A percentile compares a stretch with the other conserved stretches of the same genome.
Evolutionary conservation across 352 stramenopile genomes (phyloP).

Genomic region (Phytophthora meadii): DNA sequence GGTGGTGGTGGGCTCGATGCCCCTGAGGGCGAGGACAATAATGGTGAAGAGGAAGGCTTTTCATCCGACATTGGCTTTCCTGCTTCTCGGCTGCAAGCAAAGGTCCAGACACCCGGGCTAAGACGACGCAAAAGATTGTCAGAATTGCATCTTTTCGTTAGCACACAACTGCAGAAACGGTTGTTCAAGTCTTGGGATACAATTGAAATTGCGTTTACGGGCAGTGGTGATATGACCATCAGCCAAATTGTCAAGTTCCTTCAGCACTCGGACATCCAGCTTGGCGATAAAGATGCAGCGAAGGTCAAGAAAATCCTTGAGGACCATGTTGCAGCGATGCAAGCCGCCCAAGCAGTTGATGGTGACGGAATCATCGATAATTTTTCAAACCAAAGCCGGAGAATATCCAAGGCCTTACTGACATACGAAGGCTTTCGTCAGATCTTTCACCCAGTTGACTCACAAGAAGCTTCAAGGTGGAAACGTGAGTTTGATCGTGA

Average conservation of each 20-base stretch:
- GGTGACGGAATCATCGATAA: slow-evolving; percentile 5
- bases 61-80: slow-evolving; percentile 12
- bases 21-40: slow-evolving; percentile 26
- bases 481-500: slow-evolving; percentile 78
- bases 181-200: slow-evolving; percentile 73
- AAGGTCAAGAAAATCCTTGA: slow-evolving; percentile 74
- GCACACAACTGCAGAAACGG: slow-evolving; percentile 73
- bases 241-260: slow-evolving; percentile 78
- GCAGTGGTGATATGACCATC: slow-evolving; percentile 69
- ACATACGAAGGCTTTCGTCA: slow-evolving; percentile 72
- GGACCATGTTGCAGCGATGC: slow-evolving; percentile 38
- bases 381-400: slow-evolving; percentile 14
- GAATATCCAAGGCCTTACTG: slow-evolving; percentile 35
- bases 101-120: slow-evolving; percentile 47
- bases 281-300: slow-evolving; percentile 55
- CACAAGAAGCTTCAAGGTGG: slow-evolving; percentile 57
- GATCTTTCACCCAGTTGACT: slow-evolving; percentile 69
- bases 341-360: slow-evolving; percentile 15
- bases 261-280: slow-evolving; percentile 71
- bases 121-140: slow-evolving; percentile 62
- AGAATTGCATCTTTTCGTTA: slow-evolving; percentile 70
- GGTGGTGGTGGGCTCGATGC: slow-evolving; percentile 3
- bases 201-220: slow-evolving; percentile 74
- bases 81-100: slow-evolving; percentile 8
- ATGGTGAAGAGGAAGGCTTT: slow-evolving; percentile 29